Base-by-base conservation (phyloP, 306 rosid species). In the Cercis canadensis region DNA sequence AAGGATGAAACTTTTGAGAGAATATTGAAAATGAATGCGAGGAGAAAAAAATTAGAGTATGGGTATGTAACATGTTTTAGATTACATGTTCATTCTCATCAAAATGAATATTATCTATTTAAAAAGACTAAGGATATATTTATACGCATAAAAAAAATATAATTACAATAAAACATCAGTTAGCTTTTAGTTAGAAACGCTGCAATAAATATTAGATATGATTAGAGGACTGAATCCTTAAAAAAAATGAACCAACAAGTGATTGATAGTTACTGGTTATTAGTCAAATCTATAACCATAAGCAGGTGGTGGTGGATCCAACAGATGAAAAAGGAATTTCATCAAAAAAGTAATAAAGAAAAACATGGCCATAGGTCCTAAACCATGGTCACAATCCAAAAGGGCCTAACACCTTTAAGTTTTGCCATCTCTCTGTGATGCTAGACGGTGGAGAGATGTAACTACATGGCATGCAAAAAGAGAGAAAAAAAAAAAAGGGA, bases 221-320 rank as follows among this genome's bases (percentile, higher is more conserved):
- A 24, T 24, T 24, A 24, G 29, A 24, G 29, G 29, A 24, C 29
- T 24, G 29, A 24, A 24, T 24, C 29, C 29, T 24, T 24, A 24
- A 24, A 24, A 24, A 5, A 37, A 0, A 37, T 8, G 2, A 37
- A 37, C 65, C 83, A 65, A 46, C 74, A 57, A 9, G 51, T 69
- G 77, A 70, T 33, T 70, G 19, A 62, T 56, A 69, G 47, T 29
- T 13, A 66, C 36, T 36, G 24, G 18, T 9, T 36, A 40, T 67
- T 51, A 60, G 78, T 67, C 69, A 78, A 66, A 67, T 50, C 21
- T 24, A 24, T 24, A 24, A 24, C 29, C 29, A 24, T 19, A 66
- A 56, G 43, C n/a, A 29, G 52, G 16, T 24, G 60, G 72, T 37
- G 65, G 71, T 77, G 84, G 85, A 82, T 70, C 80, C 79, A 17